A percentile compares a stretch with the other conserved stretches of the same genome.
Conservation (phyloP, 2,329 filamentous ascomycete species). For the Fusarium metavorans region DNA sequence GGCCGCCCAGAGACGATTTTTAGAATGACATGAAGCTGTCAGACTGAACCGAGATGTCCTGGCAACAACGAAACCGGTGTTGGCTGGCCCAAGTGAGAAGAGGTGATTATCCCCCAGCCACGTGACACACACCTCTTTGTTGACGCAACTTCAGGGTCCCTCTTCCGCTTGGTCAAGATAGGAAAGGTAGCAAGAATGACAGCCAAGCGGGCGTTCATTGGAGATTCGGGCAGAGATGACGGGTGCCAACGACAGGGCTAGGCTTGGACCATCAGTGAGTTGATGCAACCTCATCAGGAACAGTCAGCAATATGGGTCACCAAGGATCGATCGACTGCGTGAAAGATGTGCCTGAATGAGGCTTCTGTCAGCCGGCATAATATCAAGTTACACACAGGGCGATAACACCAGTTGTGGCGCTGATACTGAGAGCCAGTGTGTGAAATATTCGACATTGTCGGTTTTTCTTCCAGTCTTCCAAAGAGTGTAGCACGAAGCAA, state of each 20-base stretch:
- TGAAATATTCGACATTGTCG: not conserved
- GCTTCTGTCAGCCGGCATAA: not conserved
- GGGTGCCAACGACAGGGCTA: not conserved
- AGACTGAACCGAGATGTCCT: not conserved
- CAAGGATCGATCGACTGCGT: not conserved
- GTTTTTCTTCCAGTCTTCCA: not conserved
- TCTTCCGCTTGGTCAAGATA: not conserved
- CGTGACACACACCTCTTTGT: not conserved
- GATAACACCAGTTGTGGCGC: not conserved
- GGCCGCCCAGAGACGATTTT: not conserved
- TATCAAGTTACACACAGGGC: not conserved
- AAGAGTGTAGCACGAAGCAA: not conserved
- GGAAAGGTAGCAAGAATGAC: constrained; percentile 3
- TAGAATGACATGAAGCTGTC: not conserved
- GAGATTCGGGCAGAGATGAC: constrained; percentile 2
- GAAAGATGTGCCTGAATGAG: not conserved
- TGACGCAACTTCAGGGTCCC: not conserved
- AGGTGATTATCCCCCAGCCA: not conserved
- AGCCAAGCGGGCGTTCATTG: constrained; percentile 12
- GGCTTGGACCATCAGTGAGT: constrained; percentile 4
- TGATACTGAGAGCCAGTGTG: not conserved
- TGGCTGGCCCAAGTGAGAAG: not conserved
- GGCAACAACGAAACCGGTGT: not conserved
- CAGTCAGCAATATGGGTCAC: not conserved
- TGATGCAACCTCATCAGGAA: constrained; percentile 19